These are phyloP conservation scores for Lactarius psammicola DNA, from an alignment of 768 basidiomycete species.

Conservation along the genomic window DNA sequence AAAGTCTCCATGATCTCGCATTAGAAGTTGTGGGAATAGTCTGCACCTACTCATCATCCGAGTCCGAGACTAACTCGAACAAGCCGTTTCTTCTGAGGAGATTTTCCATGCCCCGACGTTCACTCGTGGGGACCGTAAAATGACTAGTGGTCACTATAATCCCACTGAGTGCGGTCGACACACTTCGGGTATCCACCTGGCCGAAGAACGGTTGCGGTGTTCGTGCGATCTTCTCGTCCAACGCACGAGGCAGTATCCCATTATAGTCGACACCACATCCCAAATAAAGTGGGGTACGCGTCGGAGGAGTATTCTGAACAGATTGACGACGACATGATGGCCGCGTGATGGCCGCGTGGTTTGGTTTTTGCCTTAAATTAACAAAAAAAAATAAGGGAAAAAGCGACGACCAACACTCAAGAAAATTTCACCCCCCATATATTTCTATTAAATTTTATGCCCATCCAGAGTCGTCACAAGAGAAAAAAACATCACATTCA, in stretches of 20 bases:
- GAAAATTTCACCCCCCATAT: too few relatives aligned
- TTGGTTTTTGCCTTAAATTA: too few relatives aligned
- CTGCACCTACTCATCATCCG: background rate
- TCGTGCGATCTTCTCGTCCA: background rate
- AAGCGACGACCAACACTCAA: too few relatives aligned
- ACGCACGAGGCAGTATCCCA: background rate
- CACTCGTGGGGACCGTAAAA: background rate
- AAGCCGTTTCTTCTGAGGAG: background rate
- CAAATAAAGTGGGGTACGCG: background rate
- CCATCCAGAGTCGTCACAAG: too few relatives aligned
- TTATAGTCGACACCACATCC: background rate
- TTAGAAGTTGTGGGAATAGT: background rate
- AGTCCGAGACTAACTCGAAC: background rate
- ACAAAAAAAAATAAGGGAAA: too few relatives aligned
- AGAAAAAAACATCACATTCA: too few relatives aligned
- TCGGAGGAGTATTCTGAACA: background rate
- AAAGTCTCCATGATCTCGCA: background rate
- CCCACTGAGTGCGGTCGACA: too few relatives aligned
- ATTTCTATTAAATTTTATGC: too few relatives aligned
- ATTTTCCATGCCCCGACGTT: background rate
- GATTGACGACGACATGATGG: too few relatives aligned
- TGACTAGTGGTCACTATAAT: background rate
- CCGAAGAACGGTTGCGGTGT: background rate
- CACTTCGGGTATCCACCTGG: background rate
- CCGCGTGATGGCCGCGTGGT: too few relatives aligned